These are phyloP conservation scores for Cladophialophora exuberans DNA, from an alignment of 2,329 filamentous ascomycete species.

Conservation along the genomic window DNA sequence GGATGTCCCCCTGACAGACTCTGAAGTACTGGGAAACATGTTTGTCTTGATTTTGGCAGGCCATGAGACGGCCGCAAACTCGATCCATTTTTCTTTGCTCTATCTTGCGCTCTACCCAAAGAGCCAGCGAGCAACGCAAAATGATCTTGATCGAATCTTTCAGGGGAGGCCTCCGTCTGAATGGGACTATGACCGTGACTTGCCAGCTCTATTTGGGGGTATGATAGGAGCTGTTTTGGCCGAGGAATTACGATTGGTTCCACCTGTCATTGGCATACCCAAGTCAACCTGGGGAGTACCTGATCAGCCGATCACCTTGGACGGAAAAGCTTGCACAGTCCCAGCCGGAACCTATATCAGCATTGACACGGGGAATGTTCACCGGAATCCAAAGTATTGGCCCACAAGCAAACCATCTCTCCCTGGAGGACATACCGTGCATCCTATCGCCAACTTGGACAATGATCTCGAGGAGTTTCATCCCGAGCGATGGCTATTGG, in stretches of 20 bases:
- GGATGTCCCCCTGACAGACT: conserved; percentile 27
- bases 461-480: conserved; percentile 69
- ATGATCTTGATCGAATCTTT: conserved; percentile 69
- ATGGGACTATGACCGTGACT: conserved; percentile 71
- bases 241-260: conserved; percentile 73
- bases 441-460: conserved; percentile 37
- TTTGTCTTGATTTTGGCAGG: conserved; percentile 69
- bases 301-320: conserved; percentile 60
- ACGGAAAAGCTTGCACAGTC: conserved; percentile 61
- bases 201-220: conserved; percentile 68
- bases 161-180: conserved; percentile 46
- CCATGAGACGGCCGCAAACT: conserved; percentile 79
- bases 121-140: conserved; percentile 68
- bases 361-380: conserved; percentile 59
- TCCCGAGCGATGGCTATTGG: conserved; percentile 71
- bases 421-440: conserved; percentile 40
- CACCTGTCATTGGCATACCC: conserved; percentile 72
- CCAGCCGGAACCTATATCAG: conserved; percentile 61
- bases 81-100: conserved; percentile 71
- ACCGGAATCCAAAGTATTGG: conserved; percentile 75
- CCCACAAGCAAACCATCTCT: conserved; percentile 52
- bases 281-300: conserved; percentile 58
- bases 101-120: conserved; percentile 68
- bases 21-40: conserved; percentile 33
- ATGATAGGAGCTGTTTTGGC: conserved; percentile 77